phyloP scores from a whole-genome alignment of 805 yeast species.

The Ogataea methylovora region DNA sequence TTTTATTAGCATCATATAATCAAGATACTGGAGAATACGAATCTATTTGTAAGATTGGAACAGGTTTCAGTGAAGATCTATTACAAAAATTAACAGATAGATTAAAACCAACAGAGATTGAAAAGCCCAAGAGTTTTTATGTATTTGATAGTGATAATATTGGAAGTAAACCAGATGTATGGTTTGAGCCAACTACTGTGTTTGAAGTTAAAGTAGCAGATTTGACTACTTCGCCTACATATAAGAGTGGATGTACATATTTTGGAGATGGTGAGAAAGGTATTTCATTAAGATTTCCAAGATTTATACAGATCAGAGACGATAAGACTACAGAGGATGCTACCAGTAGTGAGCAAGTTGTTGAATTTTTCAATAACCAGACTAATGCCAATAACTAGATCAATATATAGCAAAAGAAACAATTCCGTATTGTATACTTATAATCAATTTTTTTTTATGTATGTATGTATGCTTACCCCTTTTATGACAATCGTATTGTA shows the following conservation, averaged over 20 bases:
- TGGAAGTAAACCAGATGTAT: constrained; percentile 78
- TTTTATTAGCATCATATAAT: constrained; percentile 83
- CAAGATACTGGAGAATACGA: constrained; percentile 89
- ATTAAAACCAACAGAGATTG: constrained; percentile 60
- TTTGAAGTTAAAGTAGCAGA: constrained; percentile 93
- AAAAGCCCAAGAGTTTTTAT: constrained; percentile 57
- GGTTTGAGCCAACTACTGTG: constrained; percentile 82
- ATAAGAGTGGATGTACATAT: constrained; percentile 71
- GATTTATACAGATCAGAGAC: constrained; percentile 76
- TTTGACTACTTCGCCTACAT: constrained; percentile 78
- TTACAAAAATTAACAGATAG: constrained; percentile 51
- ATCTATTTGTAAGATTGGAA: constrained; percentile 94
- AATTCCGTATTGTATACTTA: constrained; percentile 43
- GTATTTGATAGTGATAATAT: constrained; percentile 54
- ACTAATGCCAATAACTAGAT: constrained; percentile 56
- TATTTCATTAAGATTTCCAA: constrained; percentile 79
- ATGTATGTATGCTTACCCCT: constrained; percentile 77
- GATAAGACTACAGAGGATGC: constrained; percentile 85
- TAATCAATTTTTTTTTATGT: constrained; percentile 78
- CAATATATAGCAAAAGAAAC: too few species aligned
- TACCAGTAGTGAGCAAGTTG: constrained; percentile 74
- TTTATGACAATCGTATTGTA: too few species aligned
- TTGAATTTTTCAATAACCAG: constrained; percentile 77
- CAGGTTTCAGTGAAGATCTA: constrained; percentile 89
- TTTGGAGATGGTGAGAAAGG: constrained; percentile 58